Evolutionary conservation across 495 filamentous ascomycete species (phyloP), one percentile per base, ranked within the genome.

Genomic region (Baudoinia panamericana): DNA sequence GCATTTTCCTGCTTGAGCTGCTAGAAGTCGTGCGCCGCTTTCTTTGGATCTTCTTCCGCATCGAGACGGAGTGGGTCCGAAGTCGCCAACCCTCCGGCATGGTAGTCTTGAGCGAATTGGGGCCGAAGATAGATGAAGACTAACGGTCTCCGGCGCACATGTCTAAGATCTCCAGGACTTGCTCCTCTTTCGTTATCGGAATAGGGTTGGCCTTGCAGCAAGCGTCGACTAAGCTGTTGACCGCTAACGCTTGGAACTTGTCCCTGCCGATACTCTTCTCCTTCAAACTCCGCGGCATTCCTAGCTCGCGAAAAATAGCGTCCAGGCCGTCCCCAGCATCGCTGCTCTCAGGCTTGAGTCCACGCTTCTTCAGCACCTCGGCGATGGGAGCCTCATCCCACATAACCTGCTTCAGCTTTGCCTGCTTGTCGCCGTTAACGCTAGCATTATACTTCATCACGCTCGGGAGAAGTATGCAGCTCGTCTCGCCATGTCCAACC

Each of bases 31-130:
- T 80, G 15, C 72, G 90, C 28, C 70, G 90, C 13, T 95, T 87
- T 86, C 72, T 96, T 51, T 97, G 90, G 90, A 82, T 90, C 31
- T 95, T 96, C 61, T 86, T 96, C 57, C 73, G 90, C 2, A 75
- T 86, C 17, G 90, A 97, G 67, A 81, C 83, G 16, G 90, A 97
- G 66, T 93, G 80, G 80, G 70, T 52, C 12, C 37, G 48, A 22
- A 32, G 24, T 16, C n/a, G 16, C 7, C 17, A 30, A 18, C 29
- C 24, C 30, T 16, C 18, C 11, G 21, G 18, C 21, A 30, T 32
- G 10, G 24, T 42, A 15, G 4, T 42, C 8, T 13, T 42, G 5
- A 17, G 39, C 16, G 27, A 42, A 8, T 13, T 34, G 15, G 29
- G 29, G 18, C 27, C 39, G 13, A 42, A 26, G 19, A 4, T 30